These are phyloP conservation scores for Leccinum longicurvipes DNA, from an alignment of 768 basidiomycete species.

Conservation along the genomic window DNA sequence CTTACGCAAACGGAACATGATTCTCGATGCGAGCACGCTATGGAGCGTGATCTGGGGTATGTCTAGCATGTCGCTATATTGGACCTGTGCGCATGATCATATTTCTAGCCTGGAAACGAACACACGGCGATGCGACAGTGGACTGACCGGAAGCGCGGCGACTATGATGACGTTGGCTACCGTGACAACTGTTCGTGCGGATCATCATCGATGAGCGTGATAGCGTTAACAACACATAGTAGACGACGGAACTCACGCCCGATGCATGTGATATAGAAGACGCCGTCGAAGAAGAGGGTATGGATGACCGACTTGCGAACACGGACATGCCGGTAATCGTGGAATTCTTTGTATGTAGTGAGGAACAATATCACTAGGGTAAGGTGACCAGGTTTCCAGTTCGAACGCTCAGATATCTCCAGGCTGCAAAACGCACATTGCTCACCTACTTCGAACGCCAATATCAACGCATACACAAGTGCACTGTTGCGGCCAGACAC, in stretches of 20 bases:
- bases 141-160: not conserved
- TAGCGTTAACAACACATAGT: no score
- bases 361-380: not conserved
- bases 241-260: not conserved
- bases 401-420: no score
- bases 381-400: not conserved
- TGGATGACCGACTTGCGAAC: not conserved
- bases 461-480: not conserved
- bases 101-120: not conserved
- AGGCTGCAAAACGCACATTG: no score
- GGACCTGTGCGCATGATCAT: not conserved
- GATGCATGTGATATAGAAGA: not conserved
- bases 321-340: not conserved
- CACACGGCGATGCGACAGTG: not conserved
- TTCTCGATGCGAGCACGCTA: not conserved
- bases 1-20: not conserved
- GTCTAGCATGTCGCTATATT: not conserved
- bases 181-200: not conserved
- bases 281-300: not conserved
- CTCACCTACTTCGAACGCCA: not conserved
- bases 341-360: not conserved
- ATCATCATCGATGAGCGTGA: not conserved
- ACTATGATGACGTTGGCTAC: not conserved
- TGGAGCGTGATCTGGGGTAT: not conserved
- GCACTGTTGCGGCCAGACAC: not conserved